Evolutionary conservation across 768 basidiomycete species (phyloP), one percentile per base, ranked within the genome.

Genomic region (Boletus coccyginus): DNA sequence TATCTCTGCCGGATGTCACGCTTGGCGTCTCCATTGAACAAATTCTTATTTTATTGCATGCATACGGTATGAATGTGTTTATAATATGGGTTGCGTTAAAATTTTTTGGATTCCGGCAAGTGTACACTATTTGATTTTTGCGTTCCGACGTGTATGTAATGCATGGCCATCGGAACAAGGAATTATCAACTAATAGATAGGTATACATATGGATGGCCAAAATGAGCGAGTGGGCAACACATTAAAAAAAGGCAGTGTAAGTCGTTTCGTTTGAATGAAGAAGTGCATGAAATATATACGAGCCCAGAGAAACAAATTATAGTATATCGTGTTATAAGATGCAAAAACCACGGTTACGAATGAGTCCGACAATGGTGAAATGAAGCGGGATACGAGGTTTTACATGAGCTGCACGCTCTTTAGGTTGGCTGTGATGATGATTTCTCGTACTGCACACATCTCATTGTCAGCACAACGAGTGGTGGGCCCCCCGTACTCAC

Each of bases 371-470:
- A 53, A 48, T 19, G 48, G 38, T 53, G 42, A 46, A 41, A 56
- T 45, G 47, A 56, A 52, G 46, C 17, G 21, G 47, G 5, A 49
- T 5, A 44, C 39, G 58, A 24, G 16, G 42, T 29, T 62, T 64
- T 62, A 71, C 70, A 71, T 71, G 59, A 71, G 63, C 31, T 71
- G 70, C 54, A 87, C 80, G 60, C 77, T 81, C 67, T 77, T 82
- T 51, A 88, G 77, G 69, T 87, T 86, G 54, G 77, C 74, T 65
- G 82, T 82, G 68, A 88, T 80, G 61, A 88, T 85, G 64, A 86
- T 85, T 64, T 87, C 86, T 62, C 85, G 83, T 33, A 88, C 87
- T 88, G 64, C 5, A 45, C 24, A 24, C 14, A 45, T 50, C 13
- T 36, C 19, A 39, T 42, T 27, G 57, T 56, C 46, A 59, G 53